Percentiles rank a stretch among this genome's conserved stretches.
Evolutionary conservation across 2,329 filamentous ascomycete genomes (phyloP).

Genomic region (Pestalotiopsis sp.): DNA sequence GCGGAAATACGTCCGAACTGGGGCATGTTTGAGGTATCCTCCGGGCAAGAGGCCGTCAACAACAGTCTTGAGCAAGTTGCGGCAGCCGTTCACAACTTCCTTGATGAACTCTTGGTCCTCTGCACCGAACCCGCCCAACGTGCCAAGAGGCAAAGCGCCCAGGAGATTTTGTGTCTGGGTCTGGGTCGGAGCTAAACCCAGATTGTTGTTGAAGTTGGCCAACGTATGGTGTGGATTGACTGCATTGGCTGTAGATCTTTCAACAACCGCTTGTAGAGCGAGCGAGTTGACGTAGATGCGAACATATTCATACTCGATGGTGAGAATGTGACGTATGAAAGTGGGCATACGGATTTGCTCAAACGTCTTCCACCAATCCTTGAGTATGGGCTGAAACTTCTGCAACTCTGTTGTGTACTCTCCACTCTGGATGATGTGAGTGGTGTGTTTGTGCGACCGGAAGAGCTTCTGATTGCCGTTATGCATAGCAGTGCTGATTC

Average conservation of each 20-base stretch:
- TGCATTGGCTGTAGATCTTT: conserved; percentile 82
- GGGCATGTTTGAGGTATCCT: conserved; percentile 80
- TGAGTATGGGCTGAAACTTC: conserved; percentile 78
- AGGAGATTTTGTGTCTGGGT: conserved; percentile 68
- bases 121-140: conserved; percentile 64
- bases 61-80: conserved; percentile 76
- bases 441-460: conserved; percentile 83
- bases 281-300: conserved; percentile 94
- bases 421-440: conserved; percentile 84
- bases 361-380: conserved; percentile 80
- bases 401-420: conserved; percentile 81
- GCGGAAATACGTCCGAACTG: conserved; percentile 82
- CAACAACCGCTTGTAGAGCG: conserved; percentile 91
- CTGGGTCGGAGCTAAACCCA: conserved; percentile 51
- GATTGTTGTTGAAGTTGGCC: conserved; percentile 35
- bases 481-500: conserved; percentile 91
- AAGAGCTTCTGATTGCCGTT: conserved; percentile 88
- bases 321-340: conserved; percentile 75
- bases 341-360: conserved; percentile 73
- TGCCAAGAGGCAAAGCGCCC: conserved; percentile 65
- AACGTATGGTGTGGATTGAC: conserved; percentile 44
- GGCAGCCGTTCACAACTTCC: conserved; percentile 77
- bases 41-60: conserved; percentile 75
- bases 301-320: conserved; percentile 95
- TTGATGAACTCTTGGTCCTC: conserved; percentile 74